Evolutionary conservation across 345 rosid genomes (phyloP).

Genomic region (Hibiscus trionum): DNA sequence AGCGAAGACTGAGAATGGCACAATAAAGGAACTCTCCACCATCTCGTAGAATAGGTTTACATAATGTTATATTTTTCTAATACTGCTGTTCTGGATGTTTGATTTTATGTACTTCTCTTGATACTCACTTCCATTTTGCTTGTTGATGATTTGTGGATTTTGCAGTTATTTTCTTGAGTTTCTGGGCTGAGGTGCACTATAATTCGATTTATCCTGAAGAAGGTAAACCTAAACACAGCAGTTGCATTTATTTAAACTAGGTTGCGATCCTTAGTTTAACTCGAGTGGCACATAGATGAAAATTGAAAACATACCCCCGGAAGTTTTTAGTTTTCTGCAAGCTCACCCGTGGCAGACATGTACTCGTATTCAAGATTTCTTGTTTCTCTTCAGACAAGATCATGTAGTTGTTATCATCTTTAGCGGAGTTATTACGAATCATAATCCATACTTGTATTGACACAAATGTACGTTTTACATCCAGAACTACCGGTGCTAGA

Average conservation of each 20-base stretch:
- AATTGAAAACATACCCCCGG: not conserved
- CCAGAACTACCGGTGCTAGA: conserved; percentile 32
- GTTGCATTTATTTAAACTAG: not conserved
- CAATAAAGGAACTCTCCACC: not conserved
- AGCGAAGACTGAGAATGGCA: not conserved
- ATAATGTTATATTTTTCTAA: not conserved
- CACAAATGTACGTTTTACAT: not conserved
- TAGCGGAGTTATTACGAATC: not conserved
- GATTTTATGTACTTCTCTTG: not conserved
- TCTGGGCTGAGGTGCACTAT: conserved; percentile 98
- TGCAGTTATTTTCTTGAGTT: conserved; percentile 83
- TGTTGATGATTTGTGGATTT: not conserved
- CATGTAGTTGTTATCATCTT: not conserved
- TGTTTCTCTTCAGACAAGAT: too few relatives aligned
- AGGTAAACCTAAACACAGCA: conserved; percentile 37
- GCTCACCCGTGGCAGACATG: too few relatives aligned
- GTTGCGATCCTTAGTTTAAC: not conserved
- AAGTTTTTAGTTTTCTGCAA: not conserved
- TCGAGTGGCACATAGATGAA: not conserved
- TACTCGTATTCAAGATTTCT: too few relatives aligned
- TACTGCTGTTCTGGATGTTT: not conserved
- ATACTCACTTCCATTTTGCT: not conserved
- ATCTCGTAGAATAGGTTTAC: not conserved
- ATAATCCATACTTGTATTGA: not conserved
- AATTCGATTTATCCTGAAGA: conserved; percentile 86